These are phyloP conservation scores for Eleusine coracana DNA, from an alignment of 176 grass and related monocot species.

Conservation along the genomic window DNA sequence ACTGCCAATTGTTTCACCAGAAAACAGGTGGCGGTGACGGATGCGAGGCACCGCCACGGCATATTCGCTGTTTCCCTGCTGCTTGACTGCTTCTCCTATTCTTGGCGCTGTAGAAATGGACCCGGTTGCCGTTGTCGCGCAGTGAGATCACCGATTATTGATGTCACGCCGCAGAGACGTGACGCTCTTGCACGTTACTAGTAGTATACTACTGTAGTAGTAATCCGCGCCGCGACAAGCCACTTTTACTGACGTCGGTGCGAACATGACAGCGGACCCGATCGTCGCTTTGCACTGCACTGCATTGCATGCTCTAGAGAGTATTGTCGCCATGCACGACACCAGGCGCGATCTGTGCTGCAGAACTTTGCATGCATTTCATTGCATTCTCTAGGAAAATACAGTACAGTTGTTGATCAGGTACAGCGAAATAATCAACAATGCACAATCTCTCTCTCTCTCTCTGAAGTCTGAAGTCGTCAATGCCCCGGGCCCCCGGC, in stretches of 20 bases:
- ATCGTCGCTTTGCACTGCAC: neutral
- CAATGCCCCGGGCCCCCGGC: neutral
- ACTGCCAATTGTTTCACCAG: neutral
- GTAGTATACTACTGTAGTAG: too few relatives aligned
- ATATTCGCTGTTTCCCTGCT: neutral
- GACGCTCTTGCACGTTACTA: neutral
- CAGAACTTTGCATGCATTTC: neutral
- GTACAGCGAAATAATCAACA: neutral
- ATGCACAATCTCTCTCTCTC: neutral
- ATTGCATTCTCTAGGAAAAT: neutral
- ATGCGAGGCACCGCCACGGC: neutral
- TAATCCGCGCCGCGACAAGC: neutral
- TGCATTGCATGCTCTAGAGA: neutral
- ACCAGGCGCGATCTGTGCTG: neutral
- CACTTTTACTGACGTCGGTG: conserved; percentile 1
- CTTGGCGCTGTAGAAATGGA: neutral
- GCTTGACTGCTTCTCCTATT: neutral
- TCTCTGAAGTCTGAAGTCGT: too few relatives aligned
- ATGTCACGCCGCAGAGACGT: neutral
- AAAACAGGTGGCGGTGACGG: conserved; percentile 2
- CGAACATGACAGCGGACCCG: neutral
- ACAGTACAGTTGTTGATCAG: neutral
- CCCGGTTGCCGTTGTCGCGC: neutral
- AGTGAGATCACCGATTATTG: conserved; percentile 17
- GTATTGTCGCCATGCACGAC: neutral